Evolutionary conservation across 2,329 filamentous ascomycete genomes (phyloP).

Genomic region (Trichophyton verrucosum): DNA sequence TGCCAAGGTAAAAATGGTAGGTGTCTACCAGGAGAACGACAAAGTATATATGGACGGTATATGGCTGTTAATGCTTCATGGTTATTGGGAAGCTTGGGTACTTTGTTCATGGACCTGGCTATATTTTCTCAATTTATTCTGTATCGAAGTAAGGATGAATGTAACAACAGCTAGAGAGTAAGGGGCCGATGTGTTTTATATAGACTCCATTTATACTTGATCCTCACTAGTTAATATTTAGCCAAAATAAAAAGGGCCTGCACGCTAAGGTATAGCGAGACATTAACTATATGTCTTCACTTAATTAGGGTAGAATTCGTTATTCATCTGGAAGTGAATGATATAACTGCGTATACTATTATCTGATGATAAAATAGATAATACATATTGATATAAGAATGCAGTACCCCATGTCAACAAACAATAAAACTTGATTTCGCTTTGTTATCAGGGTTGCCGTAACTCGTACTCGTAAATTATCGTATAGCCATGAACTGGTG

Average conservation of each 20-base stretch:
- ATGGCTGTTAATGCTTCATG: conserved; percentile 84
- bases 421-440: not conserved
- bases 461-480: not conserved
- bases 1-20: conserved; percentile 36
- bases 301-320: too few relatives aligned
- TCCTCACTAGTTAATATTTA: too few relatives aligned
- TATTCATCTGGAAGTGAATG: too few relatives aligned
- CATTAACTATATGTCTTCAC: too few relatives aligned
- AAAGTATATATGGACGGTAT: conserved; percentile 60
- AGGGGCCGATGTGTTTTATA: not conserved
- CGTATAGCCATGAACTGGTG: not conserved
- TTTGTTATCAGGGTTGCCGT: not conserved
- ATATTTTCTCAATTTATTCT: conserved; percentile 90
- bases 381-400: not conserved
- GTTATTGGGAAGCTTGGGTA: conserved; percentile 80
- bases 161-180: conserved; percentile 11
- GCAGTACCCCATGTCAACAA: not conserved
- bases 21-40: conserved; percentile 56
- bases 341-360: too few relatives aligned
- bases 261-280: too few relatives aligned
- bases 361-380: too few relatives aligned
- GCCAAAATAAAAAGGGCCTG: too few relatives aligned
- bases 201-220: too few relatives aligned
- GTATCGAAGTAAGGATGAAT: conserved; percentile 43
- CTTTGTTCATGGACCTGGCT: conserved; percentile 66